Conservation (phyloP, 2,329 filamentous ascomycete species). For the Periconia macrospinosa region DNA sequence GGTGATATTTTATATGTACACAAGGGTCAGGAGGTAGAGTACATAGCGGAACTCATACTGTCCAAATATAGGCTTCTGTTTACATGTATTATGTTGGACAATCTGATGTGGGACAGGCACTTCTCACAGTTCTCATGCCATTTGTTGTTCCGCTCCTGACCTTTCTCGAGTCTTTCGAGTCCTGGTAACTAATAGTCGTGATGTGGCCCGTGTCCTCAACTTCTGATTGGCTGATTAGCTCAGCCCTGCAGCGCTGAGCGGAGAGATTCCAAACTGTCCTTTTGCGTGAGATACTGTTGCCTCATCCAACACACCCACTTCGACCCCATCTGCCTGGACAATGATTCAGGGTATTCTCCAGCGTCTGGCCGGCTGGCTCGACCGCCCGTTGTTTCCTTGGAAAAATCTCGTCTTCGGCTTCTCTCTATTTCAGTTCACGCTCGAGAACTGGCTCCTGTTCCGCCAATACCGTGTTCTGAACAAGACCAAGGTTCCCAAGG, state of each 20-base stretch:
- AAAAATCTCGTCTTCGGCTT: constrained; percentile 95
- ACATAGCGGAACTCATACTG: no score
- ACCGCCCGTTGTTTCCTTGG: constrained; percentile 94
- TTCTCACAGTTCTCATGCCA: no score
- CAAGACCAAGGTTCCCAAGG: constrained; percentile 77
- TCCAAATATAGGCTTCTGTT: no score
- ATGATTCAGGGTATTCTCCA: constrained; percentile 44
- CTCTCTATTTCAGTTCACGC: constrained; percentile 84
- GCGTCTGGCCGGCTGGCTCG: constrained; percentile 80
- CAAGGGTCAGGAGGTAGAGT: no score
- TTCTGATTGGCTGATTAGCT: neutral
- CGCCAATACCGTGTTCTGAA: constrained; percentile 89
- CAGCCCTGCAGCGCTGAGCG: neutral
- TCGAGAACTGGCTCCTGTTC: constrained; percentile 86
- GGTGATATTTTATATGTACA: no score
- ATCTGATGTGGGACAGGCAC: no score
- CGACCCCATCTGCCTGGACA: constrained; percentile 14
- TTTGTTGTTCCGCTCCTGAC: no score
- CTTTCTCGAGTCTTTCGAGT: no score
- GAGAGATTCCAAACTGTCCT: neutral
- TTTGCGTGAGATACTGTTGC: neutral
- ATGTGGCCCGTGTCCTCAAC: neutral
- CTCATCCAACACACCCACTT: constrained; percentile 1
- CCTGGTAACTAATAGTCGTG: no score
- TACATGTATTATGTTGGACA: no score